A percentile compares a stretch with the other conserved stretches of the same genome.
Evolutionary conservation across 495 filamentous ascomycete species (phyloP).

Genomic region (Tuber umbilicatum): DNA sequence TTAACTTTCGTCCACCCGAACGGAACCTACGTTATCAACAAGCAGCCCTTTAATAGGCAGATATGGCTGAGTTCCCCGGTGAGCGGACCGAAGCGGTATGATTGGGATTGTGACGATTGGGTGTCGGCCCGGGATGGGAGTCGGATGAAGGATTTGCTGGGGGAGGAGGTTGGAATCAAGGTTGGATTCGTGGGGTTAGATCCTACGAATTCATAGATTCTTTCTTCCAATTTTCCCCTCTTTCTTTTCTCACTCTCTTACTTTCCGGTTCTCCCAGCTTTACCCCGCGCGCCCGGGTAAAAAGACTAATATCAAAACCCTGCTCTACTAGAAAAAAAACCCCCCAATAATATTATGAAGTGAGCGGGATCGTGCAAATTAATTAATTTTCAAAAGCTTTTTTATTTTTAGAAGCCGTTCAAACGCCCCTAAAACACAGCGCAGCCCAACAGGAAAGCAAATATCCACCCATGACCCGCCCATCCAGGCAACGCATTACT

Average conservation of each 20-base stretch:
- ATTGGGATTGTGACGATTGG: constrained; percentile 76
- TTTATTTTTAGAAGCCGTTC: background rate
- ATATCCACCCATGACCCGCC: background rate
- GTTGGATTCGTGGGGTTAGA: constrained; percentile 5
- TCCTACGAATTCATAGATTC: background rate
- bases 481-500: background rate
- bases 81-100: constrained; percentile 87
- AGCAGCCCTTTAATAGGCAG: constrained; percentile 94
- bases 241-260: background rate
- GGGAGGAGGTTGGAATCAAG: constrained; percentile 59
- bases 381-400: background rate
- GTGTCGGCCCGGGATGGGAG: constrained; percentile 75
- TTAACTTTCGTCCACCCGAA: constrained; percentile 61
- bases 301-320: background rate
- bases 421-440: background rate
- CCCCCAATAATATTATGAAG: background rate
- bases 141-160: constrained; percentile 63
- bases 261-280: background rate
- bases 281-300: background rate
- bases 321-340: background rate
- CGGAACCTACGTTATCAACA: constrained; percentile 89
- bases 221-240: background rate
- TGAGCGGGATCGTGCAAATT: background rate
- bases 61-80: constrained; percentile 93
- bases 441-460: background rate